phyloP scores from a whole-genome alignment of 2,329 filamentous ascomycete genomes.

The Talaromyces marneffei region DNA sequence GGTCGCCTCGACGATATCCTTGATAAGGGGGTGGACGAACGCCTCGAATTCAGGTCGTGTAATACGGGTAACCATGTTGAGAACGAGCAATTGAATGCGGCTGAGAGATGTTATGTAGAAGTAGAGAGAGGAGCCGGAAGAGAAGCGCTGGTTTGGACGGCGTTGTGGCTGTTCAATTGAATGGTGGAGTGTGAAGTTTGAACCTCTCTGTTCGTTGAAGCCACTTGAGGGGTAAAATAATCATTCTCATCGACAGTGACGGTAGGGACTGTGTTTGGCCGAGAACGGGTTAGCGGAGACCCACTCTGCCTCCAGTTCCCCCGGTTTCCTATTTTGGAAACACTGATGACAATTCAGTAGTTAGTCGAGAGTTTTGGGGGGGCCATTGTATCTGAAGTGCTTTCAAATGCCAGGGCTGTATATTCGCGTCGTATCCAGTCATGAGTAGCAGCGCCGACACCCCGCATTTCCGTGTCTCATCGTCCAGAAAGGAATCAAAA shows the following conservation, averaged over 20 bases:
- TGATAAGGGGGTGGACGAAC: constrained; percentile 78
- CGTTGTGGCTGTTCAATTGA: not conserved
- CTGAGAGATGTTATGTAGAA: not conserved
- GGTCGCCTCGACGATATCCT: constrained; percentile 73
- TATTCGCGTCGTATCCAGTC: no score
- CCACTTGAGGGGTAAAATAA: not conserved
- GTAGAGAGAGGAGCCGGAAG: not conserved
- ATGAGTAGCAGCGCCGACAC: no score
- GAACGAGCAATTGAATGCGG: not conserved
- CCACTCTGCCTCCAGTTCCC: not conserved
- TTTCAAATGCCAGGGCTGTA: no score
- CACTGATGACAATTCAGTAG: not conserved
- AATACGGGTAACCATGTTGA: constrained; percentile 64
- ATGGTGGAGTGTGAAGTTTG: not conserved
- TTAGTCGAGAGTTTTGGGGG: no score
- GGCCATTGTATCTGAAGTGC: no score
- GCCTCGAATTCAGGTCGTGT: constrained; percentile 72
- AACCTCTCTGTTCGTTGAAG: no score
- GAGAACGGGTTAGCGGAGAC: not conserved
- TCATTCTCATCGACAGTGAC: not conserved
- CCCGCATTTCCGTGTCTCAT: no score
- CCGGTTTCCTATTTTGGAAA: not conserved
- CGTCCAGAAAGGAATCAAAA: no score
- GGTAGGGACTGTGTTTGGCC: constrained; percentile 3
- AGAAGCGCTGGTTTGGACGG: not conserved